Evolutionary conservation across 73 alveolate species (phyloP).

Genomic region (Tetrahymena thermophila): DNA sequence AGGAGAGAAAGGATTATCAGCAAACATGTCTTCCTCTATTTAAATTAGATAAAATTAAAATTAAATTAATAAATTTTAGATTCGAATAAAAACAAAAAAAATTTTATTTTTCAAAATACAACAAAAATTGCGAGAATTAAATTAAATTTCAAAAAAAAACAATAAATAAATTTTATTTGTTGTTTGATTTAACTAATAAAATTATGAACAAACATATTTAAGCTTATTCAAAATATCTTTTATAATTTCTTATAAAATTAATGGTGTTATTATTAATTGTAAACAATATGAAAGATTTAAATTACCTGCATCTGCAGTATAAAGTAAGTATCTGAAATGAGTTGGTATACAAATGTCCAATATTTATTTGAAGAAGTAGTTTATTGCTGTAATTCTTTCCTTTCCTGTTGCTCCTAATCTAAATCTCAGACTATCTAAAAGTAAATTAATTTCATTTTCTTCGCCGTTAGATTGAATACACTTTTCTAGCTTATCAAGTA

Average conservation of each 20-base stretch:
- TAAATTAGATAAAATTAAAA: too few species aligned
- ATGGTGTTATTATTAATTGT: too few species aligned
- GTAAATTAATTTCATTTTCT: conserved; percentile 28
- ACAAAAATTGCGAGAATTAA: too few species aligned
- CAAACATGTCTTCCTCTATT: conserved; percentile 5
- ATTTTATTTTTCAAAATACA: too few species aligned
- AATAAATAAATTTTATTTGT: too few species aligned
- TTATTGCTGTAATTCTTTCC: conserved; percentile 37
- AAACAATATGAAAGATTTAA: neutral
- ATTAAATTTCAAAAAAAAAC: too few species aligned
- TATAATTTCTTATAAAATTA: too few species aligned
- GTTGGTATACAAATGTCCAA: conserved; percentile 36
- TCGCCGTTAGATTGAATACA: conserved; percentile 25
- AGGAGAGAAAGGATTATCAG: neutral
- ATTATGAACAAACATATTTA: too few species aligned
- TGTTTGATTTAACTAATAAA: too few species aligned
- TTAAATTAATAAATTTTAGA: too few species aligned
- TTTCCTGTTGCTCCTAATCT: conserved; percentile 45
- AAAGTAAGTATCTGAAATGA: conserved; percentile 32
- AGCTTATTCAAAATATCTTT: too few species aligned
- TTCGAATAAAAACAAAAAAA: too few species aligned
- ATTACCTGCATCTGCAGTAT: conserved; percentile 16
- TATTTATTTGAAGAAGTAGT: conserved; percentile 35
- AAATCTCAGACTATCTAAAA: conserved; percentile 42
- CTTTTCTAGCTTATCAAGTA: conserved; percentile 33